These are phyloP conservation scores for Saccharomyces cerevisiae DNA, from an alignment of 805 yeast genomes.

Conservation along the genomic window DNA sequence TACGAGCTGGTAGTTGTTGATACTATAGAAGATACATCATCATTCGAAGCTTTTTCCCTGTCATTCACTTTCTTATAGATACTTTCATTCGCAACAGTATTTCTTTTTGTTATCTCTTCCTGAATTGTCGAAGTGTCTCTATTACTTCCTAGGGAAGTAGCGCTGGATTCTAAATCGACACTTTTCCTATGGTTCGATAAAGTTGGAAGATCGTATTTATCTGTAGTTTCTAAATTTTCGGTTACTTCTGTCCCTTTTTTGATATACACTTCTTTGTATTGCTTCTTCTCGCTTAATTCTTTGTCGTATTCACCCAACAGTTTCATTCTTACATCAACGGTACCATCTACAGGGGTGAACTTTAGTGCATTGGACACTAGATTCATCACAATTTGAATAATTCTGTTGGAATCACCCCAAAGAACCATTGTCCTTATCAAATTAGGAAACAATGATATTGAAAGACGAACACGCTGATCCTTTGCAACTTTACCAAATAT, in stretches of 20 bases:
- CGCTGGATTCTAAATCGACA: conserved; percentile 2
- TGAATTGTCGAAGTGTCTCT: conserved; percentile 1
- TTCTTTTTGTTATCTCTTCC: background rate
- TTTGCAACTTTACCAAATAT: conserved; percentile 75
- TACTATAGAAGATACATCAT: conserved; percentile 11
- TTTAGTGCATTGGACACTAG: conserved; percentile 84
- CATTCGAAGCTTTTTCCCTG: conserved; percentile 4
- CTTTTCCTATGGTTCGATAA: conserved; percentile 9
- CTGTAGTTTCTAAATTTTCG: background rate
- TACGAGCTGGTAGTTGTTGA: conserved; percentile 32
- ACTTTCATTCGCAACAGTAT: conserved; percentile 2
- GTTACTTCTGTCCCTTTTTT: conserved; percentile 22
- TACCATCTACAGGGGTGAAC: conserved; percentile 86
- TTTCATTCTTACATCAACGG: conserved; percentile 55
- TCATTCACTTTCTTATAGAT: conserved; percentile 4
- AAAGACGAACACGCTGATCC: conserved; percentile 65
- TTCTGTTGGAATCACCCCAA: conserved; percentile 83
- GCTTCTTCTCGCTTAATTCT: conserved; percentile 34
- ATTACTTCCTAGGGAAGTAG: conserved; percentile 1
- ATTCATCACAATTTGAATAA: conserved; percentile 87
- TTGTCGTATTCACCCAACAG: conserved; percentile 67
- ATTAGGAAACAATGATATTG: conserved; percentile 56
- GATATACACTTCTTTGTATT: conserved; percentile 42
- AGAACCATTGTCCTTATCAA: conserved; percentile 53
- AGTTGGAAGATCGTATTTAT: background rate